These are phyloP conservation scores for Coniochaeta sp. DNA, from an alignment of 2,329 filamentous ascomycete species.

Conservation along the genomic window DNA sequence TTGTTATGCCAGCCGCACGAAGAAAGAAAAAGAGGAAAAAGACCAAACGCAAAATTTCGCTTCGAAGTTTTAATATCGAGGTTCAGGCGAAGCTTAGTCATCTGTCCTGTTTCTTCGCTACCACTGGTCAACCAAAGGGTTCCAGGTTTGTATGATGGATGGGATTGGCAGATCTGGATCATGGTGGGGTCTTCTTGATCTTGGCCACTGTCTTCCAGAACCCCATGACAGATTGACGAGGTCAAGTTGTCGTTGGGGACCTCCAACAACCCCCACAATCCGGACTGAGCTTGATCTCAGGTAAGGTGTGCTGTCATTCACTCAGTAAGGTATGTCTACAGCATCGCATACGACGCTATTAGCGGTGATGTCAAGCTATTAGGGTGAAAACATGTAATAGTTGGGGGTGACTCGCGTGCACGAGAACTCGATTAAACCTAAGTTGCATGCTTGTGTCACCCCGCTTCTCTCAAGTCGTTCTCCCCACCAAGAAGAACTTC, in stretches of 20 bases:
- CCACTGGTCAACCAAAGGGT: too few relatives aligned
- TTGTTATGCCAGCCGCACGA: constrained; percentile 75
- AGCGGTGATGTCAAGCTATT: too few relatives aligned
- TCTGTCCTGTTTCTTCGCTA: not conserved
- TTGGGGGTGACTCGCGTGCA: not conserved
- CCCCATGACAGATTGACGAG: not conserved
- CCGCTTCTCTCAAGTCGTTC: not conserved
- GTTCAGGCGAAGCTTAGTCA: constrained; percentile 10
- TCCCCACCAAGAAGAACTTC: not conserved
- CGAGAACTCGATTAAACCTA: not conserved
- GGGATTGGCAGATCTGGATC: not conserved
- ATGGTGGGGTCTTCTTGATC: not conserved
- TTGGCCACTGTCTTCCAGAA: not conserved
- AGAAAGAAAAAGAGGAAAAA: constrained; percentile 48
- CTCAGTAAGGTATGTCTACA: not conserved
- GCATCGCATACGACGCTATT: too few relatives aligned
- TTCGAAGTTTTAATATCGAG: constrained; percentile 11
- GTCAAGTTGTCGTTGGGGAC: not conserved
- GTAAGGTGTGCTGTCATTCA: too few relatives aligned
- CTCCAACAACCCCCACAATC: not conserved
- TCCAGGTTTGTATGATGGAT: too few relatives aligned
- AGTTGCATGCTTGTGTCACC: not conserved
- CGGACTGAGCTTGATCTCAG: too few relatives aligned
- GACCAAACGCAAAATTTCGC: constrained; percentile 11
- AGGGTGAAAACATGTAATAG: not conserved